Base-by-base conservation (phyloP, 495 filamentous ascomycete genomes). In the Filosporella fistucella region DNA sequence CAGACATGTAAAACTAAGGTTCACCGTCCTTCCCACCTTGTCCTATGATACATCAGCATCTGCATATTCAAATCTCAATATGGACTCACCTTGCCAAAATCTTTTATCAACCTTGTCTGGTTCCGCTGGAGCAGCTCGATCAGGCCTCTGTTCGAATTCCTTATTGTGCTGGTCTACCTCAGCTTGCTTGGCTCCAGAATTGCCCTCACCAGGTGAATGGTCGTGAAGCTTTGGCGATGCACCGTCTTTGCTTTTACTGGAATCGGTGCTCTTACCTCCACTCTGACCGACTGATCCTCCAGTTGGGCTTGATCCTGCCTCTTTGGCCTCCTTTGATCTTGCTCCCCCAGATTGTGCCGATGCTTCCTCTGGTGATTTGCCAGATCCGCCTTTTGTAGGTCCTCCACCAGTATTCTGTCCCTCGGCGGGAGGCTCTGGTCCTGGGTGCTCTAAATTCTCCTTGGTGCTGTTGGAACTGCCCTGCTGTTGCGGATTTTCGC, bases 161-260 rank as follows among this genome's bases (percentile, higher is more conserved):
- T 33, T 30, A 44, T 78, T 78, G 60, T 76, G 72, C 58, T 60
- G 49, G 47, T 75, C 68, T 42, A 76, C 72, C 58, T 78, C 72
- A 45, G 57, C 60, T 57, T 73, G 58, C 59, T 76, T 67, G 47
- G 68, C 71, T 28, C 68, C 45, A 33, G 57, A 68, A 54, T 73
- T 54, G 9, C 65, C 60, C n/a, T 58, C 41, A 1, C 61, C 68
- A 5, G 64, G 65, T 26, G 58, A 59, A 14, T 61, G 60, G 43
- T 69, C 72, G 47, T 58, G 51, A 42, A 77, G 69, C 59, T 72
- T 74, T 47, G 74, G 72, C 51, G 63, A 59, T 6, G 14, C 6
- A 3, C 22, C 26, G 20, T 7, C 5, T n/a, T 21, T 21, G 17
- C 23, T 38, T 4, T 20, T 13, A 16, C 23, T 22, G 5, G 8